Conservation (phyloP, 148 eudicot genomes). For the Rhododendron ovatum region DNA sequence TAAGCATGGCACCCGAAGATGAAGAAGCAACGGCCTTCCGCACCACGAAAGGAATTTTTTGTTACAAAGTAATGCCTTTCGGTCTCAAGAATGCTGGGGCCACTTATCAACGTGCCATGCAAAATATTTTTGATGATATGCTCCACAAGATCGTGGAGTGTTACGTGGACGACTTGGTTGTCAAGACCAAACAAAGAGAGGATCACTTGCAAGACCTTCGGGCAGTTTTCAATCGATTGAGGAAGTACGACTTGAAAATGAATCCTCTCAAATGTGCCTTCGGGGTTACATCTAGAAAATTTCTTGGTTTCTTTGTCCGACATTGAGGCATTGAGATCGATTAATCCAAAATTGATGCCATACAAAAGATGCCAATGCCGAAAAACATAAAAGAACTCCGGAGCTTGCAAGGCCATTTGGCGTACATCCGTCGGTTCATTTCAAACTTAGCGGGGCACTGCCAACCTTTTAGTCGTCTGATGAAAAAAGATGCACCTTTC, state of each 20-base stretch:
- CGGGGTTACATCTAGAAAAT: constrained; percentile 7
- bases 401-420: constrained; percentile 1
- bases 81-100: too few relatives aligned
- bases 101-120: too few relatives aligned
- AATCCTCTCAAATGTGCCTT: constrained; percentile 18
- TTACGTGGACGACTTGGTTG: constrained; percentile 15
- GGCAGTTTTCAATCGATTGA: neutral
- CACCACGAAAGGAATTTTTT: too few relatives aligned
- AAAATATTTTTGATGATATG: too few relatives aligned
- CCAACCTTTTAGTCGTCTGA: too few relatives aligned
- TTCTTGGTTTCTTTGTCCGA: constrained; percentile 2
- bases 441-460: too few relatives aligned
- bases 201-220: neutral
- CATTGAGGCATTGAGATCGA: constrained; percentile 18
- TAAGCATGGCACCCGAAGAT: too few relatives aligned
- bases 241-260: constrained; percentile 9
- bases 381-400: constrained; percentile 2
- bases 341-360: constrained; percentile 9
- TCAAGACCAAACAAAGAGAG: neutral
- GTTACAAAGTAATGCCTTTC: too few relatives aligned
- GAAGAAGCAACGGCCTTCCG: too few relatives aligned
- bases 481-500: too few relatives aligned
- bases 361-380: neutral
- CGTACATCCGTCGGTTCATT: too few relatives aligned
- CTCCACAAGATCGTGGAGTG: neutral